Conservation (phyloP, 1,284 basidiomycete species). For the Leccinum solheimii region DNA sequence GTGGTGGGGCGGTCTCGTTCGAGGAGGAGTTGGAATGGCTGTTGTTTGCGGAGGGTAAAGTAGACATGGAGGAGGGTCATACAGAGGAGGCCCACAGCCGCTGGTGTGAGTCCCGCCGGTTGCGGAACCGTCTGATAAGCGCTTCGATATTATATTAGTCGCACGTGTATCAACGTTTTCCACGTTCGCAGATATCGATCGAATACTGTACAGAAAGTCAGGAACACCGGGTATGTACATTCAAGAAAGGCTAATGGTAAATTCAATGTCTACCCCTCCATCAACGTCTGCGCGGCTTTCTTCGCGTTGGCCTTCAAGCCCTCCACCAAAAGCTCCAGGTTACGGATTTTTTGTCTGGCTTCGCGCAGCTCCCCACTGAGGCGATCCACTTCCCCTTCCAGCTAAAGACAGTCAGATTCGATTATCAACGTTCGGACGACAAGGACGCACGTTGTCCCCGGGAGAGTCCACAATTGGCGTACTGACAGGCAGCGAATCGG, state of each 20-base stretch:
- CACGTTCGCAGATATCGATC: no score
- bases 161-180: neutral
- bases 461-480: conserved; percentile 20
- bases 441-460: conserved; percentile 32
- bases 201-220: no score
- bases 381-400: conserved; percentile 60
- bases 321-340: conserved; percentile 83
- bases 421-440: conserved; percentile 4
- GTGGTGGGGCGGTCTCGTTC: conserved; percentile 42
- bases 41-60: conserved; percentile 74
- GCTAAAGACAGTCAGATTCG: conserved; percentile 6
- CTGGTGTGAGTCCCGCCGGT: no score
- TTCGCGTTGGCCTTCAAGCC: conserved; percentile 69
- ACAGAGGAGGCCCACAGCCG: conserved; percentile 34
- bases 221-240: no score
- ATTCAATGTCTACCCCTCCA: conserved; percentile 36
- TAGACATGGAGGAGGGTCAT: conserved; percentile 81
- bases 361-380: conserved; percentile 70
- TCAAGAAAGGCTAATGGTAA: neutral
- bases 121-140: conserved; percentile 3
- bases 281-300: conserved; percentile 59
- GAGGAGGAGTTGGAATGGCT: conserved; percentile 81
- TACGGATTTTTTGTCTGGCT: conserved; percentile 75
- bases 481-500: conserved; percentile 20
- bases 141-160: neutral